These are phyloP conservation scores for Aphanocladium album DNA, from an alignment of 2,329 filamentous ascomycete genomes.

Conservation along the genomic window DNA sequence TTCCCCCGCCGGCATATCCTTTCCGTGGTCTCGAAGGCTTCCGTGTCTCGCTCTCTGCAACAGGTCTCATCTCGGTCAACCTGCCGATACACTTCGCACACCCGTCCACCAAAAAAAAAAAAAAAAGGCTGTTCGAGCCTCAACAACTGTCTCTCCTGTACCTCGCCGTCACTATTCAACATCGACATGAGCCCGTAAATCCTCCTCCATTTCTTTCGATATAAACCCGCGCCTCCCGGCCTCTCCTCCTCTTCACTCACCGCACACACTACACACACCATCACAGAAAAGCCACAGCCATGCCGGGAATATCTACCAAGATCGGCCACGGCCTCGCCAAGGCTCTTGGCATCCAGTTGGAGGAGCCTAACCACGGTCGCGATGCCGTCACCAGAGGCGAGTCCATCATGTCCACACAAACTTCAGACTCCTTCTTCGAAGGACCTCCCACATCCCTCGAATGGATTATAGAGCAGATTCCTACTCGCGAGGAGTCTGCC, in stretches of 20 bases:
- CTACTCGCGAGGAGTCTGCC: constrained; percentile 47
- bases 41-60: neutral
- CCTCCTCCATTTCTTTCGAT: neutral
- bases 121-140: neutral
- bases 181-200: neutral
- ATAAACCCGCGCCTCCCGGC: neutral
- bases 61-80: neutral
- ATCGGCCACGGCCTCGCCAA: constrained; percentile 72
- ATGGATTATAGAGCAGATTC: constrained; percentile 62
- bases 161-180: neutral
- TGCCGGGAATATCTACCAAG: constrained; percentile 44
- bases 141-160: neutral
- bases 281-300: constrained; percentile 18
- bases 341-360: constrained; percentile 74
- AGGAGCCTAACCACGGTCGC: constrained; percentile 43
- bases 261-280: neutral
- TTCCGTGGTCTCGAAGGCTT: neutral
- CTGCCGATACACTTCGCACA: neutral
- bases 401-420: constrained; percentile 69
- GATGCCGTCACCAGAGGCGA: constrained; percentile 66
- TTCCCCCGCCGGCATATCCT: neutral
- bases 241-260: neutral
- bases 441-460: constrained; percentile 70
- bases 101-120: neutral
- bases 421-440: constrained; percentile 76